Conservation (phyloP, 495 filamentous ascomycete species). For the Evansstolkia leycettana region DNA sequence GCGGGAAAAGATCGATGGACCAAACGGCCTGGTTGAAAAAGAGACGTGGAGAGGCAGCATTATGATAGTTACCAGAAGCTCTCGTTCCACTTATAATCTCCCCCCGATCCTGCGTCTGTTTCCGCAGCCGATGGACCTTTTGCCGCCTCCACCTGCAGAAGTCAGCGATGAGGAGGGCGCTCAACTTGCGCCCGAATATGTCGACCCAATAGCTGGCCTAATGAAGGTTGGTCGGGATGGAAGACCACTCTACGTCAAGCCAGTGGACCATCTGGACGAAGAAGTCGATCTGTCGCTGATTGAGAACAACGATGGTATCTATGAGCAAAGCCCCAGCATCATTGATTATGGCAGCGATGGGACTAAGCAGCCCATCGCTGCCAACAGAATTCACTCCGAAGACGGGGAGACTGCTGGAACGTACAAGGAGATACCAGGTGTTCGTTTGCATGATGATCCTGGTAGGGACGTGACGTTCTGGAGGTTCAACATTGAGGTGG, state of each 20-base stretch:
- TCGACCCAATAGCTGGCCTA: conserved; percentile 80
- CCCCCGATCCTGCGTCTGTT: conserved; percentile 71
- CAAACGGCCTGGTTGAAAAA: conserved; percentile 33
- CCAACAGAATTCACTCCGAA: conserved; percentile 25
- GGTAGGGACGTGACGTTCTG: conserved; percentile 90
- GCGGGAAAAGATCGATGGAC: conserved; percentile 21
- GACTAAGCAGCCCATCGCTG: conserved; percentile 25
- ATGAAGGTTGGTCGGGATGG: conserved; percentile 73
- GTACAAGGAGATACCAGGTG: conserved; percentile 67
- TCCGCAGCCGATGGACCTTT: conserved; percentile 69
- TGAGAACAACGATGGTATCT: conserved; percentile 73
- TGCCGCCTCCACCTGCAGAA: conserved; percentile 67
- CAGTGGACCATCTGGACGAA: conserved; percentile 69
- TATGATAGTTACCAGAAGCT: conserved; percentile 86
- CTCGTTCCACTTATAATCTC: conserved; percentile 66
- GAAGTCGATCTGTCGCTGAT: conserved; percentile 58
- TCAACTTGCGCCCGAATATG: conserved; percentile 63
- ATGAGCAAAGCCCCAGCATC: conserved; percentile 42
- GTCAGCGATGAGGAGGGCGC: conserved; percentile 47
- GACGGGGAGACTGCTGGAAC: conserved; percentile 68
- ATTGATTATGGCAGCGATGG: conserved; percentile 28
- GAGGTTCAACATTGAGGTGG: conserved; percentile 89
- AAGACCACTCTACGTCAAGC: conserved; percentile 69
- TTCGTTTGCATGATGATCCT: conserved; percentile 69
- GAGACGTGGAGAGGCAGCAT: conserved; percentile 88